These are phyloP conservation scores for Rhynchosporium agropyri DNA, from an alignment of 2,329 filamentous ascomycete species.

Conservation along the genomic window DNA sequence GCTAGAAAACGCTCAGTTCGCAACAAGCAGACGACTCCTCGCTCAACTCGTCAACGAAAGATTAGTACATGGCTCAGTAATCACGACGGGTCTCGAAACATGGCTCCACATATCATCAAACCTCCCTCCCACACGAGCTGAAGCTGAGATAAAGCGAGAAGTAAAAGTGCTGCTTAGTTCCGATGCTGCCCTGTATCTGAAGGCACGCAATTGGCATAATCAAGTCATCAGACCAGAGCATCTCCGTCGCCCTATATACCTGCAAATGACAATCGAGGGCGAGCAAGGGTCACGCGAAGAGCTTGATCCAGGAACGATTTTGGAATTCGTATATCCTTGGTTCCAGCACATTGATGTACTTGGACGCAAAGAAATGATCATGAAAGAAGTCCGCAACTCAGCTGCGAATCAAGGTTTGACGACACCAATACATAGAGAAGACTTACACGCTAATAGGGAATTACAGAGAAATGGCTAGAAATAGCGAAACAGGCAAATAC, in stretches of 20 bases:
- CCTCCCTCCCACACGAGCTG: not conserved
- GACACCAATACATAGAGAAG: too few relatives aligned
- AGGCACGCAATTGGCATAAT: not conserved
- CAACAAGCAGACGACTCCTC: not conserved
- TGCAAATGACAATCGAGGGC: not conserved
- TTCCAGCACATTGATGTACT: not conserved
- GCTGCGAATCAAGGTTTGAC: constrained; percentile 9
- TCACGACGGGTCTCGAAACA: too few relatives aligned
- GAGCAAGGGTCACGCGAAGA: not conserved
- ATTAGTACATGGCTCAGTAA: not conserved
- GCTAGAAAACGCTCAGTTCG: not conserved
- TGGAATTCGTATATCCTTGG: not conserved
- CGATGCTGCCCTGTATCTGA: not conserved
- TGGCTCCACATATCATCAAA: not conserved
- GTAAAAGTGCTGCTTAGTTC: not conserved
- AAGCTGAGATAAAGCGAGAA: not conserved
- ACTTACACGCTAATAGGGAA: not conserved
- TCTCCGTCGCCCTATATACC: not conserved
- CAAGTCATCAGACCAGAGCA: not conserved
- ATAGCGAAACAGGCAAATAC: not conserved
- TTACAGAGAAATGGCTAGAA: not conserved
- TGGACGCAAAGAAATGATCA: not conserved
- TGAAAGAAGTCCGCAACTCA: not conserved
- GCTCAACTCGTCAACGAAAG: constrained; percentile 2
- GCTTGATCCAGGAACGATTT: not conserved